A percentile compares a stretch with the other conserved stretches of the same genome.
Conservation (phyloP, 2,329 filamentous ascomycete species). For the Ascochyta clinopodiicola region DNA sequence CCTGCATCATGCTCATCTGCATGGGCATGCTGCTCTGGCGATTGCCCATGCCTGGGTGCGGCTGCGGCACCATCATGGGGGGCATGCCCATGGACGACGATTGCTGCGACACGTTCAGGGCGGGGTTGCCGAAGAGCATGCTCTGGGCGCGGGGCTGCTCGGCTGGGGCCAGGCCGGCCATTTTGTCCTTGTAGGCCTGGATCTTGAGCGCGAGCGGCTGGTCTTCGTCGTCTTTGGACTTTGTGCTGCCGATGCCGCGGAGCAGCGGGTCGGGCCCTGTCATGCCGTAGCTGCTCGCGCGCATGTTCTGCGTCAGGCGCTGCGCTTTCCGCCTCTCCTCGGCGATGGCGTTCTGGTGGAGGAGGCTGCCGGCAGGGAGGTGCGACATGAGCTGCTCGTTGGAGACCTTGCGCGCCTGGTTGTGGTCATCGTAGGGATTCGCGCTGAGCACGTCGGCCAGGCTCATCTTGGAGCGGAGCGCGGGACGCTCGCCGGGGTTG, state of each 20-base stretch:
- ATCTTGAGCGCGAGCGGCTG: slow-evolving; percentile 42
- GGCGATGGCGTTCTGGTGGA: slow-evolving; percentile 48
- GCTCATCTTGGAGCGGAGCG: slow-evolving; percentile 56
- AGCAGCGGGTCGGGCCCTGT: slow-evolving; percentile 38
- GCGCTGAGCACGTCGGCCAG: slow-evolving; percentile 68
- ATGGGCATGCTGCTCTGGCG: slow-evolving; percentile 15
- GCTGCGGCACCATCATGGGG: slow-evolving; percentile 1
- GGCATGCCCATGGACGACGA: slow-evolving; percentile 6
- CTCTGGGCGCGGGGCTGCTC: slow-evolving; percentile 13
- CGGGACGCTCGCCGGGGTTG: slow-evolving; percentile 35
- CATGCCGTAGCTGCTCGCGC: slow-evolving; percentile 38
- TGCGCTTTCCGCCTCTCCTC: slow-evolving; percentile 47
- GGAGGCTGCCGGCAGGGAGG: slow-evolving; percentile 50
- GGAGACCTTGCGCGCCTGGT: slow-evolving; percentile 45
- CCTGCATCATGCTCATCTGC: slow-evolving; percentile 21
- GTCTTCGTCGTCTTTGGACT: slow-evolving; percentile 35
- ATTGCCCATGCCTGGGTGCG: slow-evolving; percentile 4
- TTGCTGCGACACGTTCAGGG: slow-evolving; percentile 26
- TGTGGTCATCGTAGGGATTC: slow-evolving; percentile 54
- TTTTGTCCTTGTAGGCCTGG: slow-evolving; percentile 47
- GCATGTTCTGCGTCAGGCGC: slow-evolving; percentile 43
- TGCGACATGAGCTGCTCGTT: slow-evolving; percentile 44
- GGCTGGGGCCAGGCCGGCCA: slow-evolving; percentile 27
- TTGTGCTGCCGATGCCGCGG: slow-evolving; percentile 12
- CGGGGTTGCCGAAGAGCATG: slow-evolving; percentile 25